A percentile compares a stretch with the other conserved stretches of the same genome.
Evolutionary conservation across 2,329 filamentous ascomycete species (phyloP).

Genomic region (Fusarium mexicanum): DNA sequence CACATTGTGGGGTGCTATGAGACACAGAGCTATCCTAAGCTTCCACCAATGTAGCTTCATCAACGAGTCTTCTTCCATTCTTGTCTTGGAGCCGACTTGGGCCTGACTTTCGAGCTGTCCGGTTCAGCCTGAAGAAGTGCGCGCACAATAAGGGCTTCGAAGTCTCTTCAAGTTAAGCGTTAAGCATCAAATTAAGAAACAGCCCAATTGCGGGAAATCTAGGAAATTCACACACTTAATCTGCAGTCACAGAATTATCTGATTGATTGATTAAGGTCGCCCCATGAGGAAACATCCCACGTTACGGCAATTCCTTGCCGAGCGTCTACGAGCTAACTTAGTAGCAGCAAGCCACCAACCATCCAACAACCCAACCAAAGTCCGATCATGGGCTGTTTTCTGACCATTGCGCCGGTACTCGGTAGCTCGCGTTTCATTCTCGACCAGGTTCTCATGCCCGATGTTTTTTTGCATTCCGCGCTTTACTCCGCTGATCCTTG

Average conservation of each 20-base stretch:
- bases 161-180: not conserved
- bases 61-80: not conserved
- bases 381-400: constrained; percentile 24
- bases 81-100: not conserved
- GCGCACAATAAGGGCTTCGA: not conserved
- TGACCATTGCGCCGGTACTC: not conserved
- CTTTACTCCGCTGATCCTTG: constrained; percentile 6
- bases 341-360: constrained; percentile 32
- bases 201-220: constrained; percentile 18
- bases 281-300: constrained; percentile 25
- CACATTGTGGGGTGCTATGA: constrained; percentile 20
- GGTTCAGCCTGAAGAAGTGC: not conserved
- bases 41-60: not conserved
- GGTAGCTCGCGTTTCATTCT: not conserved
- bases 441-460: not conserved
- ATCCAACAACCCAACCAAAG: constrained; percentile 14
- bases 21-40: not conserved
- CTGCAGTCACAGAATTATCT: constrained; percentile 5
- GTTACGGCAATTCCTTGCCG: constrained; percentile 42
- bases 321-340: constrained; percentile 17
- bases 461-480: not conserved
- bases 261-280: constrained; percentile 24
- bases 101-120: not conserved
- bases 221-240: constrained; percentile 5
- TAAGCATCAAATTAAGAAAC: not conserved